These are phyloP conservation scores for Phaffia rhodozyma DNA, from an alignment of 1,284 basidiomycete genomes.

Conservation along the genomic window DNA sequence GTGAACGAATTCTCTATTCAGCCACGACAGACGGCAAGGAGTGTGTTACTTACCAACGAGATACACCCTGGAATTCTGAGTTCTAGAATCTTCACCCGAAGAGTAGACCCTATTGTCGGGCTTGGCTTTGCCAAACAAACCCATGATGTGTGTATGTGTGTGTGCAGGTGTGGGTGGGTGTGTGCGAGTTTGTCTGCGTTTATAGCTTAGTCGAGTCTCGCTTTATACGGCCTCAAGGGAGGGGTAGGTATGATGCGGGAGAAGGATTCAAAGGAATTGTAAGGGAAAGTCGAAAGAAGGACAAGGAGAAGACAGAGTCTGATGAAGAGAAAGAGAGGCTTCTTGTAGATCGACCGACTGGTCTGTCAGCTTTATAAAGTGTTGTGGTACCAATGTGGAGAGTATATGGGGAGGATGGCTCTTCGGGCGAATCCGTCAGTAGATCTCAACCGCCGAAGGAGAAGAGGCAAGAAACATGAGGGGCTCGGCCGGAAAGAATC, in stretches of 20 bases:
- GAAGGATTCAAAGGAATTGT: not conserved
- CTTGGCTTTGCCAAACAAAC: not conserved
- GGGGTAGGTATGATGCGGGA: not conserved
- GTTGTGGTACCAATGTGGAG: no score
- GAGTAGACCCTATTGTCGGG: conserved; percentile 7
- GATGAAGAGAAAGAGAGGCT: no score
- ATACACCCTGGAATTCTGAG: conserved; percentile 3
- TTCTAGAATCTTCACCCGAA: not conserved
- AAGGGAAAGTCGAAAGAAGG: not conserved
- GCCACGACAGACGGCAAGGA: not conserved
- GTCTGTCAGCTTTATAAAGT: no score
- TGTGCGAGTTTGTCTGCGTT: not conserved
- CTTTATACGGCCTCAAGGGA: not conserved
- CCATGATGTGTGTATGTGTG: no score
- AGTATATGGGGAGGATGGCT: no score
- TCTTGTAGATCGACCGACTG: no score
- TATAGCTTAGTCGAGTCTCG: not conserved
- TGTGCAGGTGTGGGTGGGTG: no score
- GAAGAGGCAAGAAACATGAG: no score
- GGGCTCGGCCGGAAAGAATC: no score
- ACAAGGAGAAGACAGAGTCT: no score
- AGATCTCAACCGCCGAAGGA: no score
- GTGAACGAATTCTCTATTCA: not conserved
- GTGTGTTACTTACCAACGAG: not conserved
- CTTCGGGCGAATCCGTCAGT: no score